These are phyloP conservation scores for Dothideomycetes sp. DNA, from an alignment of 2,329 filamentous ascomycete species.

Conservation along the genomic window DNA sequence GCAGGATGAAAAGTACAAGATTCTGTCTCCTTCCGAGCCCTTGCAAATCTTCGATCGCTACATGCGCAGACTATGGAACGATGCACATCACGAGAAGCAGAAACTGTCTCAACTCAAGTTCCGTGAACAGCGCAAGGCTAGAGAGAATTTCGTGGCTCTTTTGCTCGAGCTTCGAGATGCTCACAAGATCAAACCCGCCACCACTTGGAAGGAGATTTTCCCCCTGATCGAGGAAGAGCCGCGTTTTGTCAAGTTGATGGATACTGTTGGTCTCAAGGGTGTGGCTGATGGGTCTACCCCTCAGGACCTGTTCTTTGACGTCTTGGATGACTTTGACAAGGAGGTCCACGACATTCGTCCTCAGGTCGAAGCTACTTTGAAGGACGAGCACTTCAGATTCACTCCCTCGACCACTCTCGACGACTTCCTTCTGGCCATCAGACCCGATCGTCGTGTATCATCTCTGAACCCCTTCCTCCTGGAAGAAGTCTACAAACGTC, in stretches of 20 bases:
- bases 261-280: slow-evolving; percentile 46
- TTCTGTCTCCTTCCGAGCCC: slow-evolving; percentile 80
- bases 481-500: slow-evolving; percentile 71
- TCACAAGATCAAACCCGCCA: slow-evolving; percentile 79
- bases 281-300: slow-evolving; percentile 59
- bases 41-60: slow-evolving; percentile 90
- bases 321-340: slow-evolving; percentile 86
- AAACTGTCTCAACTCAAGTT: slow-evolving; percentile 73
- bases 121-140: slow-evolving; percentile 74
- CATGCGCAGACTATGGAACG: slow-evolving; percentile 83
- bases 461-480: slow-evolving; percentile 78
- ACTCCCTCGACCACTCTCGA: slow-evolving; percentile 60
- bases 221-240: slow-evolving; percentile 68
- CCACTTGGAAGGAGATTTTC: slow-evolving; percentile 79
- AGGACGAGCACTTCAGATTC: slow-evolving; percentile 19
- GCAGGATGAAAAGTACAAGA: slow-evolving; percentile 73
- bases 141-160: slow-evolving; percentile 69
- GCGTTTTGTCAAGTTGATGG: slow-evolving; percentile 74
- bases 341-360: slow-evolving; percentile 73
- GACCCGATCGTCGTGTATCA: slow-evolving; percentile 77
- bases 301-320: slow-evolving; percentile 90
- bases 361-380: slow-evolving; percentile 58
- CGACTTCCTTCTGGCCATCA: slow-evolving; percentile 75
- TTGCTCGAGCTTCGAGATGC: slow-evolving; percentile 63
- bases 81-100: slow-evolving; percentile 84